These are phyloP conservation scores for Neonectria coccinea DNA, from an alignment of 2,329 filamentous ascomycete genomes.

Conservation along the genomic window DNA sequence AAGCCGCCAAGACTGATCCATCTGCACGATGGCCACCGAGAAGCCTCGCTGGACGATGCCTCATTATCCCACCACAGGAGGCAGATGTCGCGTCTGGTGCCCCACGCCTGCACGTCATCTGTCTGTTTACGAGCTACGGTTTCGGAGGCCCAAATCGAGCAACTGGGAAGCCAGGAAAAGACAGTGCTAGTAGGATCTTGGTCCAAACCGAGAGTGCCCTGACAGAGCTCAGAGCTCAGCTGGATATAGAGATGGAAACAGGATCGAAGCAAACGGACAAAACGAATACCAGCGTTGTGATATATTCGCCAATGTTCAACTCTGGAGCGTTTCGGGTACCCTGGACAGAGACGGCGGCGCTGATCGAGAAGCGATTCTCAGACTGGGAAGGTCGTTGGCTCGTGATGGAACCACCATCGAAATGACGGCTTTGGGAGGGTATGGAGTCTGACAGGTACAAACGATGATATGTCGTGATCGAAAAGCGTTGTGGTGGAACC, in stretches of 20 bases:
- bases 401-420: constrained; percentile 36
- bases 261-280: neutral
- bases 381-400: constrained; percentile 33
- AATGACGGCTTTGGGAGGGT: neutral
- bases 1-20: constrained; percentile 28
- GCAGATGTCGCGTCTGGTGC: constrained; percentile 38
- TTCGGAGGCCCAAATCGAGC: constrained; percentile 30
- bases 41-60: constrained; percentile 43
- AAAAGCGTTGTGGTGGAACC: too few species aligned
- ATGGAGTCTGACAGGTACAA: neutral
- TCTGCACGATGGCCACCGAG: constrained; percentile 32
- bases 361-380: constrained; percentile 34
- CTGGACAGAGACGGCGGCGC: constrained; percentile 27
- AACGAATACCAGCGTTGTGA: neutral
- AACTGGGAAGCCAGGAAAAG: constrained; percentile 34
- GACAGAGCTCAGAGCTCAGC: constrained; percentile 23
- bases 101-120: constrained; percentile 36
- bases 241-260: constrained; percentile 2
- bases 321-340: constrained; percentile 35
- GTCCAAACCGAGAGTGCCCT: constrained; percentile 33
- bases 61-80: constrained; percentile 46
- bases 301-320: constrained; percentile 41
- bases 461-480: too few species aligned
- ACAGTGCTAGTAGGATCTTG: constrained; percentile 27
- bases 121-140: constrained; percentile 37